Conservation (phyloP, 768 basidiomycete genomes). For the Phylloporus sp. region DNA sequence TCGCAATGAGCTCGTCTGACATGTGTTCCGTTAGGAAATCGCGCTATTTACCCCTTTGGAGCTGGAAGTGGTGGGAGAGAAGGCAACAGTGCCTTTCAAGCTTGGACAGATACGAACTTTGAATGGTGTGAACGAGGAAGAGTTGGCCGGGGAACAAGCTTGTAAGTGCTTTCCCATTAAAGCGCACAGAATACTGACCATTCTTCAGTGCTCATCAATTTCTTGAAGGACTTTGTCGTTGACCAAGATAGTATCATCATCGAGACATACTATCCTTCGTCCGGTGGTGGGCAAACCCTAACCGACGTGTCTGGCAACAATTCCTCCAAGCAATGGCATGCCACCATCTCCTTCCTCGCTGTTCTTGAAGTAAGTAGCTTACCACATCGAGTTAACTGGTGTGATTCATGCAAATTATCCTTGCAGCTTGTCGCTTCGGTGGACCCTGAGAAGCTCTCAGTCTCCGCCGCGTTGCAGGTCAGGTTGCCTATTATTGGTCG, state of each 20-base stretch:
- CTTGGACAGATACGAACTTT: neutral
- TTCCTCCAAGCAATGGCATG: neutral
- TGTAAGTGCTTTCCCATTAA: neutral
- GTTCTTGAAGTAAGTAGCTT: neutral
- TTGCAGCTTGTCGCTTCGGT: neutral
- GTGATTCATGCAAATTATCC: neutral
- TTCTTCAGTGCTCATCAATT: neutral
- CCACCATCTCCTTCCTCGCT: neutral
- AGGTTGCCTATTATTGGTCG: neutral
- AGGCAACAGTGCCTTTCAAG: neutral
- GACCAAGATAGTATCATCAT: neutral
- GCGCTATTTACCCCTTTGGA: neutral
- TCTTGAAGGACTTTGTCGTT: slow-evolving; percentile 1
- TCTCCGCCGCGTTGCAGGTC: neutral
- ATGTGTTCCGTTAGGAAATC: neutral
- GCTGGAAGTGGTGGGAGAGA: neutral
- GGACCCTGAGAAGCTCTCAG: neutral
- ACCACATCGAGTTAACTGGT: neutral
- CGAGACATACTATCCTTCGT: neutral
- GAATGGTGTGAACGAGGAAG: neutral
- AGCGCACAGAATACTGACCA: neutral
- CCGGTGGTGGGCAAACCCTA: neutral
- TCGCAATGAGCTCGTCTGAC: neutral
- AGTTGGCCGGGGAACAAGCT: neutral
- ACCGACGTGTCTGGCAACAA: too few species aligned